Evolutionary conservation across 2,329 filamentous ascomycete species (phyloP), one percentile per base, ranked within the genome.

Genomic region (Domatiomyces globalis): DNA sequence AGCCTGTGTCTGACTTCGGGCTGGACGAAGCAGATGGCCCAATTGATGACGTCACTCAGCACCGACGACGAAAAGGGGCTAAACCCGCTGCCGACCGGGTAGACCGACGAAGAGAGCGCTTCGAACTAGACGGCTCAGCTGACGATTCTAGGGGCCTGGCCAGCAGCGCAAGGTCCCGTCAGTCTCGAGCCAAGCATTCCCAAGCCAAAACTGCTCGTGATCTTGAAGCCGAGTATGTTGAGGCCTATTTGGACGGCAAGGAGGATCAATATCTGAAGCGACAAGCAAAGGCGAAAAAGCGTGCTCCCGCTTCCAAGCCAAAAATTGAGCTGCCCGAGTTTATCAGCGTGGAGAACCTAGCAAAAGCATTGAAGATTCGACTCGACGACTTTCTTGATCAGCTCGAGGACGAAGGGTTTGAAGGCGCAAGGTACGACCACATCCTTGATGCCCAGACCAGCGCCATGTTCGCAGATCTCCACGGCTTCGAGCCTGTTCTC

Each of bases 381-480:
- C 73, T 80, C 0, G 76, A 84, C 12, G 69, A 80, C 2, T 95
- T 98, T 60, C 71, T 94, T 10, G 61, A 64, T 15, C 87, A 88
- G 62, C 75, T 98, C 67, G 78, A 81, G 63, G 79, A 92, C 49
- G 80, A 96, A 63, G 94, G 92, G 0, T 98, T 95, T 58, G 87
- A 95, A 61, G 84, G 89, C 48, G 79, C 90, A 15, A 80, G 80
- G 12, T 77, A 82, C 49, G 87, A 90, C 61, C 88, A 90, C 63
- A 80, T 98, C 55, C 78, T 98, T 65, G 90, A 90, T 55, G 82
- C 87, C 9, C 90, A 96, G 65, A 92, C 87, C 46, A 90, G 90
- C 1, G 86, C 85, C 6, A 75, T 98, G 50, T 84, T 98, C 59
- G 88, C 88, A 3, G 81, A 87, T 67, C 90, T 98, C 65, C 96